These are phyloP conservation scores for Chalciporus sphaerocephalus DNA, from an alignment of 768 basidiomycete species.

Conservation along the genomic window DNA sequence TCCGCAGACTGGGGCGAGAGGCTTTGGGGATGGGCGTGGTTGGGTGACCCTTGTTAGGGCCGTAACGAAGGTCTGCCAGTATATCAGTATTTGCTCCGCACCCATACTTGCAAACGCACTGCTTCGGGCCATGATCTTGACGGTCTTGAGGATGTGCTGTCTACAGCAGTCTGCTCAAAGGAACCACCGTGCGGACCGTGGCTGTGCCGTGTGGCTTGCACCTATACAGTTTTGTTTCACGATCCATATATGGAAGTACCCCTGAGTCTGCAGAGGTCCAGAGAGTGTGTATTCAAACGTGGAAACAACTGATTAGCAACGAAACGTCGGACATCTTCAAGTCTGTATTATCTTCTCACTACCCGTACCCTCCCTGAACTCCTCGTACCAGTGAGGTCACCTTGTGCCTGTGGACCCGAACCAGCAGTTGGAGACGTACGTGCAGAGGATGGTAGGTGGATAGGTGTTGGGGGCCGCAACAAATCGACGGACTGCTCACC, in stretches of 20 bases:
- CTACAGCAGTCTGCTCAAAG: slow-evolving; percentile 19
- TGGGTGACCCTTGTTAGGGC: slow-evolving; percentile 84
- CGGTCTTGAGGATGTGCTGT: slow-evolving; percentile 46
- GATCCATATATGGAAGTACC: slow-evolving; percentile 15
- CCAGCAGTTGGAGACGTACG: slow-evolving; percentile 51
- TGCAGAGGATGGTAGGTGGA: slow-evolving; percentile 40
- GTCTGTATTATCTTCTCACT: slow-evolving; percentile 41
- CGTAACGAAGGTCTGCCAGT: slow-evolving; percentile 71
- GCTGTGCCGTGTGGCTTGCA: slow-evolving; percentile 48
- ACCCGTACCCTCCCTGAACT: slow-evolving; percentile 46
- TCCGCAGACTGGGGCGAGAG: slow-evolving; percentile 81
- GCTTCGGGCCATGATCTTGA: slow-evolving; percentile 68
- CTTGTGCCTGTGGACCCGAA: slow-evolving; percentile 43
- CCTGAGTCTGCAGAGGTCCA: neutral
- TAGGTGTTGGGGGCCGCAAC: slow-evolving; percentile 38
- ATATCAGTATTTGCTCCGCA: slow-evolving; percentile 3
- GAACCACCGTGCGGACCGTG: slow-evolving; percentile 31
- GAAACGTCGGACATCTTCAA: slow-evolving; percentile 13
- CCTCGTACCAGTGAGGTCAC: slow-evolving; percentile 29
- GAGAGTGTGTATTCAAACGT: neutral
- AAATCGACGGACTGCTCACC: slow-evolving; percentile 36
- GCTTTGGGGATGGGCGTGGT: slow-evolving; percentile 79
- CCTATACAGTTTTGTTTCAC: slow-evolving; percentile 53
- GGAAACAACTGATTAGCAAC: slow-evolving; percentile 3
- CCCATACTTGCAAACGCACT: slow-evolving; percentile 46